Evolutionary conservation across 129 eudicot species (phyloP), one percentile per base, ranked within the genome.

Genomic region (Oenanthe sinensis): DNA sequence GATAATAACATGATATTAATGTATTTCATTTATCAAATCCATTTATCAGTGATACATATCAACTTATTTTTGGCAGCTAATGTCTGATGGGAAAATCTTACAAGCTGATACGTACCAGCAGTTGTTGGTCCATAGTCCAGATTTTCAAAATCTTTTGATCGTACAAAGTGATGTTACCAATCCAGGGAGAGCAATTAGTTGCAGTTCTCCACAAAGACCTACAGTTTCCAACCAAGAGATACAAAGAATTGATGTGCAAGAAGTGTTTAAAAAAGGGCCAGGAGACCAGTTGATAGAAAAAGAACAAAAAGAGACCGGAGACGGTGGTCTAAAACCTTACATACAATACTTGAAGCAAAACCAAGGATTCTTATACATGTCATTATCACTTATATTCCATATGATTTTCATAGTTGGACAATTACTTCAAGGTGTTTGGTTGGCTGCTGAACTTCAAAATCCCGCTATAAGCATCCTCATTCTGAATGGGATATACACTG

Each of bases 231-330:
- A 40, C 37, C 80, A 37, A 82, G 89, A 83, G 77, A 87, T 89
- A 44, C 48, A 76, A 48, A 71, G 76, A 8, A 37, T 76, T 28
- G 60, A 48, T 77, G 42, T 68, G 6, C 81, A 78, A 78, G 74
- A 87, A 67, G 75, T 75, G 44, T 42, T 44, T 22, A 78, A 42
- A 40, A 67, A 72, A 7, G 52, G 76, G 46, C 4, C 45, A 5
- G 88, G 89, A 50, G 90, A 88, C 70, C 97, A 90, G 71, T 75
- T 92, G 55, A 88, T 92, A 36, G 85, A 90, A 79, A 45, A 84
- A 79, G 97, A 90, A 80, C 90, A 88, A 82, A 85, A 87, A n/a
- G 97, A 85, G 80, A 60, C 82, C n/a, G 93, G 97, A 77, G 87
- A 88, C 68, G 82, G 80, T 0, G 93, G 96, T 13, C 77, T 90